Evolutionary conservation across 768 basidiomycete genomes (phyloP).

Genomic region (Termitomyces sp.): DNA sequence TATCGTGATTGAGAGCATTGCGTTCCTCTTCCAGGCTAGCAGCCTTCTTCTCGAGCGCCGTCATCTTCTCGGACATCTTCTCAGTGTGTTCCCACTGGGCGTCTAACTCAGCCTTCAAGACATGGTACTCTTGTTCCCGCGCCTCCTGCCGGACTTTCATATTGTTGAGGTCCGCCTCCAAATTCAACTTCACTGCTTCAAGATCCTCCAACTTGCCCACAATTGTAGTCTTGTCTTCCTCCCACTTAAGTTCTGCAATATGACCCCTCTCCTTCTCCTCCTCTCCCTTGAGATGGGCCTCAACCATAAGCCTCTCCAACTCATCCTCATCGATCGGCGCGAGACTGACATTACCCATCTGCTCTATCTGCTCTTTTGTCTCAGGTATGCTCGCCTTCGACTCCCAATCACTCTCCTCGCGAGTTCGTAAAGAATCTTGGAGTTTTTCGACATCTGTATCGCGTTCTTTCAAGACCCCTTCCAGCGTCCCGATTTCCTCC

Average conservation of each 20-base stretch:
- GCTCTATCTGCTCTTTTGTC: constrained; percentile 60
- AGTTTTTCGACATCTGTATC: constrained; percentile 42
- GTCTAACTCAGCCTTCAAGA: constrained; percentile 63
- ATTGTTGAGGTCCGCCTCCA: constrained; percentile 43
- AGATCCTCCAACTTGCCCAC: constrained; percentile 36
- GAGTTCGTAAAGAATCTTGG: constrained; percentile 39
- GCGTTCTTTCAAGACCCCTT: constrained; percentile 43
- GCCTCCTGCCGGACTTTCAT: constrained; percentile 36
- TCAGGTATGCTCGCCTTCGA: constrained; percentile 51
- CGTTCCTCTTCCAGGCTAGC: constrained; percentile 35
- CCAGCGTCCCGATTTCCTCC: constrained; percentile 47
- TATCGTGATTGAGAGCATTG: constrained; percentile 35
- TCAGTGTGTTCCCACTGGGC: constrained; percentile 72
- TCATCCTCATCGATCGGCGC: constrained; percentile 42
- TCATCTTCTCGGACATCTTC: constrained; percentile 44
- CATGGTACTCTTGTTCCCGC: constrained; percentile 41
- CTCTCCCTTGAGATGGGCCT: constrained; percentile 38
- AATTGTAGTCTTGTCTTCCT: constrained; percentile 49
- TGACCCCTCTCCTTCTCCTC: constrained; percentile 42
- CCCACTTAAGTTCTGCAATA: constrained; percentile 41
- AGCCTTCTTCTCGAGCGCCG: constrained; percentile 35
- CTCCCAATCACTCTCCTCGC: constrained; percentile 52
- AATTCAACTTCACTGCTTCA: constrained; percentile 39
- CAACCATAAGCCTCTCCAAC: constrained; percentile 34
- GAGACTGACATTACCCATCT: constrained; percentile 47